Evolutionary conservation across 2,329 filamentous ascomycete species (phyloP).

Genomic region (Botrytis elliptica): DNA sequence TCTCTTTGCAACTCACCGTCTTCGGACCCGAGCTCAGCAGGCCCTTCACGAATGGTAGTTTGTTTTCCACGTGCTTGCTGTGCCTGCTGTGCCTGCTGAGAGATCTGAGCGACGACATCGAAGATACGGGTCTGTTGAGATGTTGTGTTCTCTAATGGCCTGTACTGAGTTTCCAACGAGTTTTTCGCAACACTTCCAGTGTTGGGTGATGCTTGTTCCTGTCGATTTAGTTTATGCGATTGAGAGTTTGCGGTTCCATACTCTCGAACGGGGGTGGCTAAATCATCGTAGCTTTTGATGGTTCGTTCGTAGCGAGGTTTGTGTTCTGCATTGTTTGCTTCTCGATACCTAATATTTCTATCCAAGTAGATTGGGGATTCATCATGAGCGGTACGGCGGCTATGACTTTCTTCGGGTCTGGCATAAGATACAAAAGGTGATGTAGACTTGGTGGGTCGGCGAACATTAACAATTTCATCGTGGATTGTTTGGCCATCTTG

Average conservation of each 20-base stretch:
- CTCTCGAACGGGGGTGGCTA: slow-evolving; percentile 22
- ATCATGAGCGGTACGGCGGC: slow-evolving; percentile 27
- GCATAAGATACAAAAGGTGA: slow-evolving; percentile 16
- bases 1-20: slow-evolving; percentile 40
- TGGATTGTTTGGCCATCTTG: not conserved
- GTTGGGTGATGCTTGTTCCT: slow-evolving; percentile 15
- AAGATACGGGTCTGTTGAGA: slow-evolving; percentile 32
- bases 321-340: slow-evolving; percentile 27
- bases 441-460: not conserved
- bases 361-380: slow-evolving; percentile 28
- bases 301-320: slow-evolving; percentile 27
- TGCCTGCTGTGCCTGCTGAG: slow-evolving; percentile 35
- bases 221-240: slow-evolving; percentile 26
- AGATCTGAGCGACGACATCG: slow-evolving; percentile 36
- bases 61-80: slow-evolving; percentile 30
- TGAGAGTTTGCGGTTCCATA: slow-evolving; percentile 27
- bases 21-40: slow-evolving; percentile 40
- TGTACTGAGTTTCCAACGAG: slow-evolving; percentile 8
- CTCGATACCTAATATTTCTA: slow-evolving; percentile 27
- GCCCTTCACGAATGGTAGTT: slow-evolving; percentile 26
- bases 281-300: slow-evolving; percentile 26
- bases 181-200: not conserved
- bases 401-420: slow-evolving; percentile 24
- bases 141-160: slow-evolving; percentile 26
- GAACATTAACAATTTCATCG: not conserved